Evolutionary conservation across 192 early-diverging fungal genomes (phyloP).

Genomic region (Backusella morwellensis): DNA sequence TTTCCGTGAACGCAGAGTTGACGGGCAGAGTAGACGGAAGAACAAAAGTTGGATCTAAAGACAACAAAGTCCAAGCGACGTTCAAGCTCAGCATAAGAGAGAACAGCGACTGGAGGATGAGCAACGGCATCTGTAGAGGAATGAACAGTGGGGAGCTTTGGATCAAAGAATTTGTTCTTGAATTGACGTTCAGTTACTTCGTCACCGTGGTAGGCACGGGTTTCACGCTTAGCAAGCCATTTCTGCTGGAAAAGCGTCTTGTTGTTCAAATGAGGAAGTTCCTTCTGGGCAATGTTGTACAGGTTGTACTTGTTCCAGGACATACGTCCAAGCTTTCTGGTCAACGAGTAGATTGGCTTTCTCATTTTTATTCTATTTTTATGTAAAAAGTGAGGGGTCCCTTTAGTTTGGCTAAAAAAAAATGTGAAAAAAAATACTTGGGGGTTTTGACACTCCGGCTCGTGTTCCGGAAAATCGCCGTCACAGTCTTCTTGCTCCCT

Average conservation of each 20-base stretch:
- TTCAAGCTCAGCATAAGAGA: constrained; percentile 89
- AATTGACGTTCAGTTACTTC: constrained; percentile 88
- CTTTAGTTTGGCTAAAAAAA: neutral
- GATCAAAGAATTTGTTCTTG: constrained; percentile 64
- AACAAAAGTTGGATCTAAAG: constrained; percentile 90
- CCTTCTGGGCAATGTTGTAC: constrained; percentile 72
- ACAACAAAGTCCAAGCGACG: constrained; percentile 90
- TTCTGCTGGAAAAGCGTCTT: constrained; percentile 89
- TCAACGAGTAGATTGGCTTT: constrained; percentile 40
- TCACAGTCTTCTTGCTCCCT: neutral
- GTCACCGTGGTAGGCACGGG: constrained; percentile 91
- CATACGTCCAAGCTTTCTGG: constrained; percentile 81
- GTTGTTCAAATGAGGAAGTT: constrained; percentile 48
- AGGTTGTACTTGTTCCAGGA: constrained; percentile 95
- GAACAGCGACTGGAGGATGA: constrained; percentile 68
- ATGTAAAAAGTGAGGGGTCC: constrained; percentile 1
- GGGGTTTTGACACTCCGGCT: neutral
- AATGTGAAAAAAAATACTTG: neutral
- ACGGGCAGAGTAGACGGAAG: constrained; percentile 83
- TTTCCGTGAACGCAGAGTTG: constrained; percentile 81
- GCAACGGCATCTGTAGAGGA: constrained; percentile 38
- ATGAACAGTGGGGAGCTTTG: constrained; percentile 63
- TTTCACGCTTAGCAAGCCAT: constrained; percentile 91
- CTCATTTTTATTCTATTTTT: constrained; percentile 16
- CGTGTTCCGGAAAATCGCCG: neutral